Base-by-base conservation (phyloP, 1,284 basidiomycete genomes). In the Trichosporon coremiiforme region DNA sequence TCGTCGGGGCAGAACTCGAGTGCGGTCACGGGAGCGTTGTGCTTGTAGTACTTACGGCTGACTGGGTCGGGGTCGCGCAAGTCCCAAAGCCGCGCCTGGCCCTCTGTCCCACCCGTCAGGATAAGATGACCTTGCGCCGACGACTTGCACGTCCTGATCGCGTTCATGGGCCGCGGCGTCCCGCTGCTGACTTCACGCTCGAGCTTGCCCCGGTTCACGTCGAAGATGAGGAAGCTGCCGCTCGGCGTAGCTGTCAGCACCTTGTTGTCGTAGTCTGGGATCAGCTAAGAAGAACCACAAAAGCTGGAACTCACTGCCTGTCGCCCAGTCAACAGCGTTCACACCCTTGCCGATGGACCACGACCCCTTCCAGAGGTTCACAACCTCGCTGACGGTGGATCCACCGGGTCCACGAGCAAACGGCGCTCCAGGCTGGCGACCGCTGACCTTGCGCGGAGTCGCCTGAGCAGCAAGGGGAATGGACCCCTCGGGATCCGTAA, bases 211-310 rank as follows among this genome's bases (percentile, higher is more conserved):
- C 89, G 91, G 74, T 89, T 88, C 25, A 93, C 77, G 79, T 94
- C 93, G 89, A 92, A 94, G 84, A 94, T 87, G 66, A 93, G 89
- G 55, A 94, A 87, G 74, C 93, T 92, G 0, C 93, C 93, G 74
- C 91, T 92, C 8, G 90, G 86, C 4, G 90, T 90, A 71, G 92
- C 92, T 0, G 92, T 94, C 41, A 93, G 82, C 67, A 95, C 88
- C 83, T 94, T 94, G 79, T 88, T 89, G 75, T 86, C 89, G 82
- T 89, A 92, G 12, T 82, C 92, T 94, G 66, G 10, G 9, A 36
- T 69, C 66, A 66, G 66, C 29, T 35, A 4, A 7, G 10, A 2
- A 17, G 35, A 10, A 20, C 6, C 47, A 29, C 9, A 10, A 25
- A 25, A 29, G 50, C 35, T 5, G 29, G n/a, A 36, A 87, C 90